Percentiles rank a stretch among this genome's conserved stretches.
phyloP scores from a whole-genome alignment of 768 basidiomycete species.

The Amanita muscaria region DNA sequence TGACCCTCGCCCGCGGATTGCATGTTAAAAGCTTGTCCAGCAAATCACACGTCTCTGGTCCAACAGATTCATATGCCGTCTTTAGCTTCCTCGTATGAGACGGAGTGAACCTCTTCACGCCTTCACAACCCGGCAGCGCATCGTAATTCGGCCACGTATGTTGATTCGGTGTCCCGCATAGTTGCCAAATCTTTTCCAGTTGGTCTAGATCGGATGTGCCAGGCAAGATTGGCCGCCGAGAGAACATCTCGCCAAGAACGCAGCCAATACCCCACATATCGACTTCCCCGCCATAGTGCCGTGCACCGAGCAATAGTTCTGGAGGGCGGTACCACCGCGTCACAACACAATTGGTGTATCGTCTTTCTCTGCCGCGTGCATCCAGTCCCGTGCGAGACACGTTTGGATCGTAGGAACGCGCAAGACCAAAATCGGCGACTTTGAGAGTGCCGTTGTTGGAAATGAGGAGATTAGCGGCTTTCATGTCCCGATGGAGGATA shows the following conservation, averaged over 20 bases:
- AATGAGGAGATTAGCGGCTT: constrained; percentile 94
- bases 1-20: constrained; percentile 77
- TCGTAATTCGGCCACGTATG: constrained; percentile 77
- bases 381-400: constrained; percentile 30
- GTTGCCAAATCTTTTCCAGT: constrained; percentile 76
- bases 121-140: constrained; percentile 69
- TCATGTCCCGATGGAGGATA: constrained; percentile 98
- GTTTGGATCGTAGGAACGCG: constrained; percentile 63
- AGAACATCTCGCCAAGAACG: constrained; percentile 96
- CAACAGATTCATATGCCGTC: constrained; percentile 54
- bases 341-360: constrained; percentile 94
- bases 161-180: constrained; percentile 86
- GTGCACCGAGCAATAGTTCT: constrained; percentile 82
- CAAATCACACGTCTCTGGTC: constrained; percentile 68
- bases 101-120: constrained; percentile 53
- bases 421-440: constrained; percentile 95
- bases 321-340: constrained; percentile 94
- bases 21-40: constrained; percentile 75
- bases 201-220: constrained; percentile 91
- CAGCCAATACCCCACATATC: constrained; percentile 98
- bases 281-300: constrained; percentile 86
- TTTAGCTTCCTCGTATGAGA: constrained; percentile 47
- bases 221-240: constrained; percentile 74
- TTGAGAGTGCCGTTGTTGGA: constrained; percentile 76
- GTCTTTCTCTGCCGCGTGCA: constrained; percentile 44